Conservation (phyloP, 2,329 filamentous ascomycete species). For the Chaetothyriales sp. region DNA sequence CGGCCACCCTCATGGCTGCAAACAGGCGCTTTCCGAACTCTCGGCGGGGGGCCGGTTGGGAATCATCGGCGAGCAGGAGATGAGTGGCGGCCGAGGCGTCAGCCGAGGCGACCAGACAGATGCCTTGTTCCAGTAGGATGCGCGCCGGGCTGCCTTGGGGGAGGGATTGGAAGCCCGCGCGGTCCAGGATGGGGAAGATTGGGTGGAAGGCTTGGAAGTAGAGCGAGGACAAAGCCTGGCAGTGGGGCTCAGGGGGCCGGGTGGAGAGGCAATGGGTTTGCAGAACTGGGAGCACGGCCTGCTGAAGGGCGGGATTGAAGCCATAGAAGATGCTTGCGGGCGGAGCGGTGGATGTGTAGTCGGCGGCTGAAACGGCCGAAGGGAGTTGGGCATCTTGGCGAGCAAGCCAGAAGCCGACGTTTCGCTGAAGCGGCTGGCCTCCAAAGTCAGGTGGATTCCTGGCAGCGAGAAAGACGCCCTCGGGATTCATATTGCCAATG, state of each 20-base stretch:
- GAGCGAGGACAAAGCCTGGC: constrained; percentile 32
- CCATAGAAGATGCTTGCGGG: background rate
- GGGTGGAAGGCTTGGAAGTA: constrained; percentile 43
- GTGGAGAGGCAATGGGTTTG: constrained; percentile 5
- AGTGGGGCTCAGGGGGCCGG: constrained; percentile 36
- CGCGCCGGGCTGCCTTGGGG: constrained; percentile 13
- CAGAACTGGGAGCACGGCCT: background rate
- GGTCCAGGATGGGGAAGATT: constrained; percentile 40
- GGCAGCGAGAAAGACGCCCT: constrained; percentile 46
- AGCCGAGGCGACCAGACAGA: constrained; percentile 42
- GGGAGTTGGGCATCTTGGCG: background rate
- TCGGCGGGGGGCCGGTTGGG: constrained; percentile 8
- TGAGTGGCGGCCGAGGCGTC: constrained; percentile 30
- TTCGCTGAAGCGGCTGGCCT: constrained; percentile 34
- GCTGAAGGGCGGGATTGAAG: background rate
- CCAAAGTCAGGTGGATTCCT: constrained; percentile 26
- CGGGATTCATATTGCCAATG: constrained; percentile 42
- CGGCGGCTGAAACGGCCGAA: background rate
- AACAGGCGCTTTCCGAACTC: constrained; percentile 26
- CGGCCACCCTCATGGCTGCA: constrained; percentile 35
- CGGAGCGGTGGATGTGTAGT: background rate
- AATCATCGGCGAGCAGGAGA: constrained; percentile 24
- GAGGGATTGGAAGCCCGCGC: constrained; percentile 10
- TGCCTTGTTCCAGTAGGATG: constrained; percentile 37
- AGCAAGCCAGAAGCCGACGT: constrained; percentile 44